phyloP scores from a whole-genome alignment of 1,284 basidiomycete species.

The Trichosporon inkin region DNA sequence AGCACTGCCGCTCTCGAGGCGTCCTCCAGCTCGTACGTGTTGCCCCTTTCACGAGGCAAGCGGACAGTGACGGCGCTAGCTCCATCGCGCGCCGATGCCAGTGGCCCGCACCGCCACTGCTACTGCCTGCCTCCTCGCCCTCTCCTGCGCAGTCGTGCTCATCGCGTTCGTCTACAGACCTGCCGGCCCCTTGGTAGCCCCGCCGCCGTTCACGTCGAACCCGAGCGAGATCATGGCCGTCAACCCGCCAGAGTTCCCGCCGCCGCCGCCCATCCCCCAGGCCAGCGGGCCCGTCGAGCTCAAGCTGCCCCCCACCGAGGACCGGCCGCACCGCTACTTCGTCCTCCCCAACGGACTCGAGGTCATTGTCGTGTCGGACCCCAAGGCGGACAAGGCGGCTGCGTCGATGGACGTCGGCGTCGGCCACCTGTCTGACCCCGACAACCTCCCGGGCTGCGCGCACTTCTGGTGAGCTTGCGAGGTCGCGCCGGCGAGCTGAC shows the following conservation, averaged over 20 bases:
- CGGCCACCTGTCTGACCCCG: slow-evolving; percentile 90
- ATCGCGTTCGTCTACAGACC: slow-evolving; percentile 3
- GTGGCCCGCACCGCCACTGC: no score
- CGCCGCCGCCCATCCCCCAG: slow-evolving; percentile 38
- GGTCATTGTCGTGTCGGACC: slow-evolving; percentile 79
- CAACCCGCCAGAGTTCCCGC: slow-evolving; percentile 25
- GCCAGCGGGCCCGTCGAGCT: slow-evolving; percentile 55
- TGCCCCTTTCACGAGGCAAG: no score
- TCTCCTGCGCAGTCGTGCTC: background rate
- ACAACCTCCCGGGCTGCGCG: slow-evolving; percentile 55
- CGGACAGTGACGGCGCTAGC: no score
- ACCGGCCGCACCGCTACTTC: slow-evolving; percentile 74
- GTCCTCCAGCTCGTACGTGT: no score
- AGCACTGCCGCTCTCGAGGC: no score
- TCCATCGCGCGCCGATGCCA: no score
- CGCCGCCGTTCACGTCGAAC: background rate
- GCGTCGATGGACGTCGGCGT: slow-evolving; percentile 94
- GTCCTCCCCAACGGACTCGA: slow-evolving; percentile 82
- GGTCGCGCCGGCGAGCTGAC: slow-evolving; percentile 49
- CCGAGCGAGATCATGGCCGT: slow-evolving; percentile 12
- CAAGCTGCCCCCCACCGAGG: slow-evolving; percentile 60
- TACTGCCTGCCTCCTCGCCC: background rate
- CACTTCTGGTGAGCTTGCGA: slow-evolving; percentile 45
- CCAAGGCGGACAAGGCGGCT: slow-evolving; percentile 86
- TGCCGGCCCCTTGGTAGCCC: background rate